Percentiles rank a stretch among this genome's conserved stretches.
Conservation (phyloP, 345 rosid genomes). For the Diplotaxis tenuifolia region DNA sequence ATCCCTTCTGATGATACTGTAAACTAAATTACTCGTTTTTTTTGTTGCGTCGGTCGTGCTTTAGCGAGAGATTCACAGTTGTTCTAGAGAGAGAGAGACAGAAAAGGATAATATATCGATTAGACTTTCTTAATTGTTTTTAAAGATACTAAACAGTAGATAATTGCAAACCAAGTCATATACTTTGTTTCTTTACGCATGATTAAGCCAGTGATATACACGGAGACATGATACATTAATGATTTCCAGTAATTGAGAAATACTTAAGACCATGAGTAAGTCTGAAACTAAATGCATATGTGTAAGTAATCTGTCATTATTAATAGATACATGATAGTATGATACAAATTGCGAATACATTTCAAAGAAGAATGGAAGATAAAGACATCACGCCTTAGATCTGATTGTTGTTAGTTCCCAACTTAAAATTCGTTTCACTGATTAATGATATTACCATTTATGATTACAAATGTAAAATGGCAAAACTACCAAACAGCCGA, state of each 20-base stretch:
- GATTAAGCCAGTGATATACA: background rate
- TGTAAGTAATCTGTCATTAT: background rate
- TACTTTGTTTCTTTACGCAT: background rate
- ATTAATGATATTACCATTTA: background rate
- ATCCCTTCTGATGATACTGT: background rate
- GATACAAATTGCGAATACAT: too few species aligned
- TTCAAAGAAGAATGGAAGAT: background rate
- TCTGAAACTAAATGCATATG: background rate
- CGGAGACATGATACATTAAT: background rate
- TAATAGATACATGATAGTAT: too few species aligned
- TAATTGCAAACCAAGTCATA: background rate
- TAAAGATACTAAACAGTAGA: background rate
- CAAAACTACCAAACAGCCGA: background rate
- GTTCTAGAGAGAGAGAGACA: background rate
- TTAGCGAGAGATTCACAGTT: background rate
- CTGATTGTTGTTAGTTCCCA: background rate
- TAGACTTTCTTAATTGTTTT: slow-evolving; percentile 10
- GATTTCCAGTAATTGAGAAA: background rate
- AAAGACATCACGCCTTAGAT: background rate
- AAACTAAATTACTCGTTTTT: background rate
- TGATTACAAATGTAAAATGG: background rate
- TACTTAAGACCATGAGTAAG: background rate
- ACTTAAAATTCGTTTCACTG: background rate
- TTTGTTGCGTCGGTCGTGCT: slow-evolving; percentile 16
- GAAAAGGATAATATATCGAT: background rate